Percentiles rank a stretch among this genome's conserved stretches.
These are phyloP conservation scores for Cladosporium sp. DNA, from an alignment of 2,329 filamentous ascomycete genomes.

Conservation along the genomic window DNA sequence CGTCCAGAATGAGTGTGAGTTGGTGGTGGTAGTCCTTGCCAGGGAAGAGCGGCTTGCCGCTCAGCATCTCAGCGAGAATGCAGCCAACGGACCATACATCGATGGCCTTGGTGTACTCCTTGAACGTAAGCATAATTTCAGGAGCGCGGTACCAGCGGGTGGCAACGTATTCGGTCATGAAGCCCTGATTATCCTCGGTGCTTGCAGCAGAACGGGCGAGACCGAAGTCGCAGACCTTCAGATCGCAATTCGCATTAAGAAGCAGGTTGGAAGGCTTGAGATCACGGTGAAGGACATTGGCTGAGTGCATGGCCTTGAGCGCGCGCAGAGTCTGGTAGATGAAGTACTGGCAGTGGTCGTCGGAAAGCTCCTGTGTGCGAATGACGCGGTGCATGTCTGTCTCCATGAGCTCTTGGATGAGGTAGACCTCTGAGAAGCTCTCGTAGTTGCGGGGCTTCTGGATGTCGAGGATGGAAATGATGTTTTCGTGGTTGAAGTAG, in stretches of 20 bases:
- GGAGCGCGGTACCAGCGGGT: constrained; percentile 98
- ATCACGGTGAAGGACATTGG: constrained; percentile 95
- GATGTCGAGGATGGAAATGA: constrained; percentile 98
- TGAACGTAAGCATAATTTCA: constrained; percentile 99
- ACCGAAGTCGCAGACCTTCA: constrained; percentile 98
- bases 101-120: constrained; percentile 99
- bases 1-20: constrained; percentile 91
- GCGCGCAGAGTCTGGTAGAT: constrained; percentile 98
- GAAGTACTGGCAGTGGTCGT: constrained; percentile 99
- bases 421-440: constrained; percentile 93
- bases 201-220: constrained; percentile 88
- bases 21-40: constrained; percentile 99
- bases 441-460: constrained; percentile 97
- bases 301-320: constrained; percentile 98
- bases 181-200: constrained; percentile 98
- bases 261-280: constrained; percentile 96
- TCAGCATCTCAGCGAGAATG: constrained; percentile 97
- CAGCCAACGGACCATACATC: constrained; percentile 99
- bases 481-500: constrained; percentile 99
- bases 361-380: constrained; percentile 94
- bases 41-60: constrained; percentile 94
- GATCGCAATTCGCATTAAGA: constrained; percentile 95
- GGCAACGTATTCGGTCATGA: constrained; percentile 99
- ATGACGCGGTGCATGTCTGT: constrained; percentile 99
- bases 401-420: constrained; percentile 99